Evolutionary conservation across 495 filamentous ascomycete genomes (phyloP), one percentile per base, ranked within the genome.

Genomic region (Penicillium daleae): DNA sequence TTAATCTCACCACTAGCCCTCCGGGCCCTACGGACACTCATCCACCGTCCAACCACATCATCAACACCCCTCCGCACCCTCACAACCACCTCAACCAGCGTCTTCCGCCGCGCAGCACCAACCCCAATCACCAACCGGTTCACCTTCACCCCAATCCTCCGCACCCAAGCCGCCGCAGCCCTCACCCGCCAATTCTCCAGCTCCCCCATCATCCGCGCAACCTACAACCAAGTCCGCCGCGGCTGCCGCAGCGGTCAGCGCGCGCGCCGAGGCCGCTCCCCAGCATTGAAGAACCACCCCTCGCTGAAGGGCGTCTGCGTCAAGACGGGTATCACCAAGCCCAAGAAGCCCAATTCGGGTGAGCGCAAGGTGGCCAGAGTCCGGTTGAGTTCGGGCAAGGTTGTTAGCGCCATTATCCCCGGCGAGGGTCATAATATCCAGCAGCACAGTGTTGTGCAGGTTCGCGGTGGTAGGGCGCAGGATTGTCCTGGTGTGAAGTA

Each of bases 401-500:
- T 93, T 58, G 82, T 99, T 62, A 96, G 89, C 58, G 88, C 87
- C 59, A 97, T 96, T 83, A 99, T 99, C 69, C 91, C 92, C 21
- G 96, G 95, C 65, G 92, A 98, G 86, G 94, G 95, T 33, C 95
- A 99, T 80, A 99, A 98, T 81, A 92, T 97, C 65, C 94, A 97
- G 82, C 95, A 98, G 85, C 95, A 99, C 83, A 92, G 89, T 72
- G 95, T 99, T 33, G 95, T 99, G 55, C 80, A 97, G 62, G 93
- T 98, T 13, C 83, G 95, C 60, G 95, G 95, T 50, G 95, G 95
- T 17, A 80, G 95, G 67, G 86, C 85, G 51, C 95, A 97, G 85
- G 95, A 99, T 89, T 98, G 94, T 81, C 95, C 95, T 57, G 95
- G 95, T 85, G 95, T 99, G 79, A 89, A 92, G 68, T 99, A 99